phyloP scores from a whole-genome alignment of 257 asterid species.

The Solanum lycopersicoides region DNA sequence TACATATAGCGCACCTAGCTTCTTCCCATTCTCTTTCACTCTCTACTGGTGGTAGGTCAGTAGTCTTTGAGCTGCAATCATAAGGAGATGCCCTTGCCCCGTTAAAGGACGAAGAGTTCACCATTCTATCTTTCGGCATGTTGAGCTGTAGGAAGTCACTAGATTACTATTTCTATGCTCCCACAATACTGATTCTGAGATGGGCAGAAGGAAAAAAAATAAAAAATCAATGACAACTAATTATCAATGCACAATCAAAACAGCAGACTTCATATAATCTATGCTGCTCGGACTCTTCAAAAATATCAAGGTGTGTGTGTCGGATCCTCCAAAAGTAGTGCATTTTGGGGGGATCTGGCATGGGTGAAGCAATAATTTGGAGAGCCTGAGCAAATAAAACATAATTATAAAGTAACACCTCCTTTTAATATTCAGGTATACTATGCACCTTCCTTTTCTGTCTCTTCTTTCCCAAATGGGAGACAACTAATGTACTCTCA shows the following conservation, averaged over 20 bases:
- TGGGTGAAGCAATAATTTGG: background rate
- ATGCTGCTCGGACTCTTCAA: background rate
- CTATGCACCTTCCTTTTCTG: background rate
- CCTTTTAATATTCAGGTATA: background rate
- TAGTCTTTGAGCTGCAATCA: constrained; percentile 33
- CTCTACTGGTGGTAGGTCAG: constrained; percentile 21
- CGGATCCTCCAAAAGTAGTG: background rate
- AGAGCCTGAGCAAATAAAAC: background rate
- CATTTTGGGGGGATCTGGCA: background rate
- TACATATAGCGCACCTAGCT: constrained; percentile 59
- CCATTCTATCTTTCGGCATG: constrained; percentile 73
- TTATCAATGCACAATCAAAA: background rate
- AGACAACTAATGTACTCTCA: background rate
- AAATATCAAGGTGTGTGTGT: background rate
- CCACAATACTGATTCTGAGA: constrained; percentile 15
- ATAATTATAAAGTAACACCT: background rate
- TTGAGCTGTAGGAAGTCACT: constrained; percentile 11
- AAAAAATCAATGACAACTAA: background rate
- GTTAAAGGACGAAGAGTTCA: constrained; percentile 35
- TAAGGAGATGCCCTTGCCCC: constrained; percentile 48
- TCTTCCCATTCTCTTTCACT: constrained; percentile 64
- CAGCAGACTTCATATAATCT: background rate
- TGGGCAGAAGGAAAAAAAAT: background rate
- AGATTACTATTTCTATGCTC: constrained; percentile 11
- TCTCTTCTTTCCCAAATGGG: background rate